Evolutionary conservation across 1,284 basidiomycete species (phyloP).

Genomic region (Ganoderma resinaceum): DNA sequence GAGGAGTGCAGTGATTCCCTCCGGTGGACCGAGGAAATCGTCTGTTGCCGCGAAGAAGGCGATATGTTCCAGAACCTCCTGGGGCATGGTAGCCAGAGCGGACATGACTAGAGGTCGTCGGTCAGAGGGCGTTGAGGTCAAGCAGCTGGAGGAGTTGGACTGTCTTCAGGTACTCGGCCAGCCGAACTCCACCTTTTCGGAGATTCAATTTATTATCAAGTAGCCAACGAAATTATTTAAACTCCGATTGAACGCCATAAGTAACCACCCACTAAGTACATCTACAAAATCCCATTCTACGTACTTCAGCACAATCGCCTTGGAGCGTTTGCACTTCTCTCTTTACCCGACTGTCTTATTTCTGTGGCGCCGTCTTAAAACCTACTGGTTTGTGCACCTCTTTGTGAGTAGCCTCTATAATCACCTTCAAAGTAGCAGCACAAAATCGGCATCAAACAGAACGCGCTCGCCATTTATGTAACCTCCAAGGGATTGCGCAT

Average conservation of each 20-base stretch:
- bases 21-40: constrained; percentile 41
- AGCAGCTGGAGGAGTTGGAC: background rate
- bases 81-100: constrained; percentile 39
- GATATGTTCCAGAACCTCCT: constrained; percentile 51
- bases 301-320: too few relatives aligned
- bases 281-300: background rate
- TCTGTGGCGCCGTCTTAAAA: too few relatives aligned
- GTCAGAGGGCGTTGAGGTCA: background rate
- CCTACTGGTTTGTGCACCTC: too few relatives aligned
- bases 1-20: constrained; percentile 45
- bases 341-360: too few relatives aligned
- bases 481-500: too few relatives aligned
- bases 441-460: too few relatives aligned
- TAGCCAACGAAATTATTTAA: background rate
- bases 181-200: background rate
- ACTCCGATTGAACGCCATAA: background rate
- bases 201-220: background rate
- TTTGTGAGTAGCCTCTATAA: too few relatives aligned
- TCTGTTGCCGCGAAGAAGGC: constrained; percentile 46
- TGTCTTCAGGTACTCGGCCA: background rate
- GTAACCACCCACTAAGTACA: background rate
- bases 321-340: too few relatives aligned
- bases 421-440: too few relatives aligned
- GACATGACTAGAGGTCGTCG: constrained; percentile 17
- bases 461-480: too few relatives aligned